Evolutionary conservation across 208 protist species (phyloP).

Genomic region (Crithidia acanthocephali): DNA sequence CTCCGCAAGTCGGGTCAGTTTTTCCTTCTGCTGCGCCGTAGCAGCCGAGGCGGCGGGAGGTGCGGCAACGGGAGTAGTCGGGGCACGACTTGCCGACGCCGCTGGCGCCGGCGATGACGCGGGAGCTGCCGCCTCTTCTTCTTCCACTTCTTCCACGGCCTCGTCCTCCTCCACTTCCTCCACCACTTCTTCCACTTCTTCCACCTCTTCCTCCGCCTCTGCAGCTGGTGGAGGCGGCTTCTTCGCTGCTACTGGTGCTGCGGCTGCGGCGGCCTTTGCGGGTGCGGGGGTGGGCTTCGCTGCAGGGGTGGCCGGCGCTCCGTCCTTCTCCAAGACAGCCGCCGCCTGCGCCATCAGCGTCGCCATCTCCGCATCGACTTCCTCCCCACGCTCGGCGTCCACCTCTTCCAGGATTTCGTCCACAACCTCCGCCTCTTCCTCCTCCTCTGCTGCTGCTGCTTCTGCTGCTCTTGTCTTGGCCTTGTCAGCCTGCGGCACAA

Average conservation of each 20-base stretch:
- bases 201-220: slow-evolving; percentile 13
- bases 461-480: slow-evolving; percentile 16
- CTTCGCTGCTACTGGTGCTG: slow-evolving; percentile 11
- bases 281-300: not conserved
- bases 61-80: not conserved
- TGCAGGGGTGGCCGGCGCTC: not conserved
- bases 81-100: not conserved
- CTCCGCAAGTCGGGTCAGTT: slow-evolving; percentile 60
- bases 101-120: not conserved
- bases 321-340: slow-evolving; percentile 14
- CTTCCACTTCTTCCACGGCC: slow-evolving; percentile 38
- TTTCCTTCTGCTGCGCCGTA: slow-evolving; percentile 29
- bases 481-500: slow-evolving; percentile 7
- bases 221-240: not conserved
- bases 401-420: slow-evolving; percentile 33
- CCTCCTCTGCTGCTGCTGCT: slow-evolving; percentile 30
- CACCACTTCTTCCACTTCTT: slow-evolving; percentile 38
- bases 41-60: not conserved
- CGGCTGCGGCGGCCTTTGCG: not conserved
- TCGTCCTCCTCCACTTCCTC: slow-evolving; percentile 40
- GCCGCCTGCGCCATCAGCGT: slow-evolving; percentile 23
- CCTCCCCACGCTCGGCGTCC: slow-evolving; percentile 9
- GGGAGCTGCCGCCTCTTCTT: slow-evolving; percentile 15
- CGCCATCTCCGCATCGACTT: slow-evolving; percentile 29
- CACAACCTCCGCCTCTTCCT: slow-evolving; percentile 46